phyloP scores from a whole-genome alignment of 2,329 filamentous ascomycete species.

The Venturia aucupariae region DNA sequence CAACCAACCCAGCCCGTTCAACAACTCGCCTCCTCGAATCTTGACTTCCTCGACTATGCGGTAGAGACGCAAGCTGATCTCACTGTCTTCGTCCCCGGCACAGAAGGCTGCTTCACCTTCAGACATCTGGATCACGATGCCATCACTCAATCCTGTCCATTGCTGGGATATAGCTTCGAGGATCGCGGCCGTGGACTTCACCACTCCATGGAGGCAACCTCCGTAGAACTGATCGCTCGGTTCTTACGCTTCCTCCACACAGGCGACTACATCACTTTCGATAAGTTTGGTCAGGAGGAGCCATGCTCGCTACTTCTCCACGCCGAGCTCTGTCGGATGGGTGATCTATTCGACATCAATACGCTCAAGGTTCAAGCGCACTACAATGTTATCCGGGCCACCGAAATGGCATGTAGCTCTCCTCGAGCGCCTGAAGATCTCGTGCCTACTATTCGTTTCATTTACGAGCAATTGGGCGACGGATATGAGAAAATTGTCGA shows the following conservation, averaged over 20 bases:
- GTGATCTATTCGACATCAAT: slow-evolving; percentile 30
- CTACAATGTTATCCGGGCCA: slow-evolving; percentile 30
- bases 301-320: slow-evolving; percentile 30
- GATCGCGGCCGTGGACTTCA: slow-evolving; percentile 21
- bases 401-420: slow-evolving; percentile 31
- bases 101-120: neutral
- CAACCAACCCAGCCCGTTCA: neutral
- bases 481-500: slow-evolving; percentile 26
- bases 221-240: slow-evolving; percentile 24
- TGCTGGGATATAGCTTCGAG: slow-evolving; percentile 26
- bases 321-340: slow-evolving; percentile 33
- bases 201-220: slow-evolving; percentile 31
- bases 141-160: slow-evolving; percentile 9
- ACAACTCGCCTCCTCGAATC: neutral
- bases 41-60: slow-evolving; percentile 4
- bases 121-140: neutral
- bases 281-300: slow-evolving; percentile 18
- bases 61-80: neutral
- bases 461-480: slow-evolving; percentile 24
- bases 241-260: slow-evolving; percentile 36
- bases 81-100: neutral
- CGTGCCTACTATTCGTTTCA: slow-evolving; percentile 30
- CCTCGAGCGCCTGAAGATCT: slow-evolving; percentile 31
- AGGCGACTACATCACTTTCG: slow-evolving; percentile 26
- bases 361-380: slow-evolving; percentile 32